phyloP scores from a whole-genome alignment of 306 rosid genomes.

The Quercus mongolica region DNA sequence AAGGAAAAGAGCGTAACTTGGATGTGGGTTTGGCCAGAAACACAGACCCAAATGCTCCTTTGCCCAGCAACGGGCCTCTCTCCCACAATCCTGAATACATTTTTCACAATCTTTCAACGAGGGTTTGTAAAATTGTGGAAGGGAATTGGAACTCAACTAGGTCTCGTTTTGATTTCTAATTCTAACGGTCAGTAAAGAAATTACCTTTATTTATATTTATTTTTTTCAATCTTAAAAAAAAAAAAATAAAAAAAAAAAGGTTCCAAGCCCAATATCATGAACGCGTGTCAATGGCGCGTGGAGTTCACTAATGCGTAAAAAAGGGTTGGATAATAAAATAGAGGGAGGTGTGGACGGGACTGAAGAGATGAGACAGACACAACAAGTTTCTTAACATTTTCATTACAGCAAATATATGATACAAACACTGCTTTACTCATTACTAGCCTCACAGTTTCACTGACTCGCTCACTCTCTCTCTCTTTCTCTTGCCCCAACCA shows the following conservation, averaged over 20 bases:
- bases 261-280: background rate
- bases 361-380: background rate
- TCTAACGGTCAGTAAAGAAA: too few species aligned
- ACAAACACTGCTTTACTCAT: background rate
- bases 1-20: constrained; percentile 1
- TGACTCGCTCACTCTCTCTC: background rate
- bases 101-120: too few species aligned
- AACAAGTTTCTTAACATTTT: background rate
- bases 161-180: too few species aligned
- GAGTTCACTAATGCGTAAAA: background rate
- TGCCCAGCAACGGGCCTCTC: constrained; percentile 5
- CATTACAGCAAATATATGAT: background rate
- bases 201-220: too few species aligned
- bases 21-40: constrained; percentile 15
- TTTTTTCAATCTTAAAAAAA: too few species aligned
- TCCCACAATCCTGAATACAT: background rate
- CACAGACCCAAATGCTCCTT: constrained; percentile 28
- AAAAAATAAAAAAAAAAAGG: rapidly evolving
- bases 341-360: constrained; percentile 25
- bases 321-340: constrained; percentile 31
- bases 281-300: background rate
- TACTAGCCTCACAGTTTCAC: background rate
- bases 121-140: too few species aligned
- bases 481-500: constrained; percentile 1
- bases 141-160: too few species aligned